These are phyloP conservation scores for Exophiala calicioides DNA, from an alignment of 2,329 filamentous ascomycete species.

Conservation along the genomic window DNA sequence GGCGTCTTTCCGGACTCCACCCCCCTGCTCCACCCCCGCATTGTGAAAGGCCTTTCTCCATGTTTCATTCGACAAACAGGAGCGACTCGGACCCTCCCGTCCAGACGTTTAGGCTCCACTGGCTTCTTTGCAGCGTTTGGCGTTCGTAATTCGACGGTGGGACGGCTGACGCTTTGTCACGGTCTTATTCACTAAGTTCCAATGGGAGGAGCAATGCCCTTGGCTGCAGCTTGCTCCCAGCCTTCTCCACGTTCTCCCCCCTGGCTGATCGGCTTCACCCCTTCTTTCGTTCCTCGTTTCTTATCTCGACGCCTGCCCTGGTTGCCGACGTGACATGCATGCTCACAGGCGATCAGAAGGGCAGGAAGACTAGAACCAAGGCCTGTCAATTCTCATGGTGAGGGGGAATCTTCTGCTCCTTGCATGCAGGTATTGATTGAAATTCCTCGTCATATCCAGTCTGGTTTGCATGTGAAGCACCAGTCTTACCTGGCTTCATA, in stretches of 20 bases:
- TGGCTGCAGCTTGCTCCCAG: constrained; percentile 9
- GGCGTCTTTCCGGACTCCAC: not conserved
- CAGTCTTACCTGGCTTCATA: not conserved
- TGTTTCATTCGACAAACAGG: no score
- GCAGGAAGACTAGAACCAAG: no score
- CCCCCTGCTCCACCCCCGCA: constrained; percentile 12
- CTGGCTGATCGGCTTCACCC: constrained; percentile 2
- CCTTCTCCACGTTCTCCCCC: constrained; percentile 6
- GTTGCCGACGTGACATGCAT: constrained; percentile 1
- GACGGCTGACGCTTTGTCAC: no score
- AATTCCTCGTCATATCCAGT: no score
- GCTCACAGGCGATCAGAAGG: no score
- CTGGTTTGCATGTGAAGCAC: no score
- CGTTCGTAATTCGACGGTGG: no score
- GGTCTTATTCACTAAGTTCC: not conserved
- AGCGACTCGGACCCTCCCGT: no score
- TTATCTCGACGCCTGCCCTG: not conserved
- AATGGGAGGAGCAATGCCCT: not conserved
- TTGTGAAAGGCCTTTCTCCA: not conserved
- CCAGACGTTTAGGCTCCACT: no score
- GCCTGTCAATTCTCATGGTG: no score
- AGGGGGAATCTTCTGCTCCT: no score
- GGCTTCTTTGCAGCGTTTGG: not conserved
- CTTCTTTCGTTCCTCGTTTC: constrained; percentile 1
- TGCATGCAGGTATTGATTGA: no score